A percentile compares a stretch with the other conserved stretches of the same genome.
These are phyloP conservation scores for Fraxinus cuspidata DNA, from an alignment of 257 asterid genomes.

Conservation along the genomic window DNA sequence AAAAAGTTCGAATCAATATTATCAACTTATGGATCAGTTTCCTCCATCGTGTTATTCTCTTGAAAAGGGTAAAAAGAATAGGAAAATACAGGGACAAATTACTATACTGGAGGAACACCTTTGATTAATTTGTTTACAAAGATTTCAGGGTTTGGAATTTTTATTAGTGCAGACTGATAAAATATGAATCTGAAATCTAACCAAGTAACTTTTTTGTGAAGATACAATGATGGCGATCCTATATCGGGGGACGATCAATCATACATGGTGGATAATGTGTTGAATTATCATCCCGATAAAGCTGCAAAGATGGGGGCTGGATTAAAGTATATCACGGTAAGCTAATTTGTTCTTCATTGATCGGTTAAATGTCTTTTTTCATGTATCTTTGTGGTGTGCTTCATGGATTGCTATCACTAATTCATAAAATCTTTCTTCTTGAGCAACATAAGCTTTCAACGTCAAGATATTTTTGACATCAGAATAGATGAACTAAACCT, in stretches of 20 bases:
- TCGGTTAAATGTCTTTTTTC: neutral
- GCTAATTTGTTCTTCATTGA: slow-evolving; percentile 23
- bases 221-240: slow-evolving; percentile 89
- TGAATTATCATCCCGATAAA: slow-evolving; percentile 86
- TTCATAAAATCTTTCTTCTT: neutral
- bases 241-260: slow-evolving; percentile 79
- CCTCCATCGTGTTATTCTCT: slow-evolving; percentile 5
- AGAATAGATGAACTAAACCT: neutral
- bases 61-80: neutral
- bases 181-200: slow-evolving; percentile 1
- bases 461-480: neutral
- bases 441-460: neutral
- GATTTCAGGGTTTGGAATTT: slow-evolving; percentile 10
- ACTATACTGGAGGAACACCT: neutral
- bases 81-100: slow-evolving; percentile 3
- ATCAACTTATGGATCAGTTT: neutral
- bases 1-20: neutral
- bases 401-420: neutral
- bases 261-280: slow-evolving; percentile 64
- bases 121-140: slow-evolving; percentile 8
- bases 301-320: slow-evolving; percentile 80
- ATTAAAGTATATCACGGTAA: slow-evolving; percentile 70
- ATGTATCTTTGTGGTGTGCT: neutral
- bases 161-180: neutral
- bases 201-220: slow-evolving; percentile 32